Evolutionary conservation across 208 protist species (phyloP).

Genomic region (Tritrichomonas foetus): DNA sequence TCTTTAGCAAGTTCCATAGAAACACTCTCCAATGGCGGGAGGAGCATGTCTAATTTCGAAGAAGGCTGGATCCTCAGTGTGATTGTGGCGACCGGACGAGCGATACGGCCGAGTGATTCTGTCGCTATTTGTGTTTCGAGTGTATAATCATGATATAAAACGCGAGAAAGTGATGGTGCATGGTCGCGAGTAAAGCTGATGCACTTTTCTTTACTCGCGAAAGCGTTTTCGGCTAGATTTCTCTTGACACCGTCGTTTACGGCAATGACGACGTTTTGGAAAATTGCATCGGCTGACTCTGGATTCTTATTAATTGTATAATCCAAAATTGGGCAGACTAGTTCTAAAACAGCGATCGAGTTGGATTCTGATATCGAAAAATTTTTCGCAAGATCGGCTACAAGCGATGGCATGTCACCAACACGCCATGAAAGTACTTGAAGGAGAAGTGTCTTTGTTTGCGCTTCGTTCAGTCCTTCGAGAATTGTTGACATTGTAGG

Average conservation of each 20-base stretch:
- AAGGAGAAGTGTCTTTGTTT: not conserved
- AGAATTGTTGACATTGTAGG: no score
- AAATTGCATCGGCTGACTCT: not conserved
- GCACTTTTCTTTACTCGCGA: not conserved
- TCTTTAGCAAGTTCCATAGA: slow-evolving; percentile 31
- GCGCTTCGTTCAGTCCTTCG: no score
- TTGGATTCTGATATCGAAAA: not conserved
- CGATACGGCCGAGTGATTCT: slow-evolving; percentile 1
- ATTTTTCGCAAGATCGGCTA: not conserved
- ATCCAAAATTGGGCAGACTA: not conserved
- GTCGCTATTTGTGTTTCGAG: not conserved
- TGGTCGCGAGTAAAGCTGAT: not conserved
- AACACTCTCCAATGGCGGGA: not conserved
- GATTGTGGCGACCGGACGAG: not conserved
- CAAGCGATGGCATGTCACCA: not conserved
- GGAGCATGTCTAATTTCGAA: not conserved
- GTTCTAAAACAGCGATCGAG: not conserved
- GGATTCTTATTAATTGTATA: slow-evolving; percentile 11
- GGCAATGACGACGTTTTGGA: not conserved
- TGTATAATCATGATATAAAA: slow-evolving; percentile 16
- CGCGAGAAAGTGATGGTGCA: not conserved
- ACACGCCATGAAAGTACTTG: not conserved
- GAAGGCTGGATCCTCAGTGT: slow-evolving; percentile 5
- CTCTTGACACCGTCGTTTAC: no score
- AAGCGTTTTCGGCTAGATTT: not conserved